Conservation (phyloP, 768 basidiomycete species). For the Collybiopsis luxurians region DNA sequence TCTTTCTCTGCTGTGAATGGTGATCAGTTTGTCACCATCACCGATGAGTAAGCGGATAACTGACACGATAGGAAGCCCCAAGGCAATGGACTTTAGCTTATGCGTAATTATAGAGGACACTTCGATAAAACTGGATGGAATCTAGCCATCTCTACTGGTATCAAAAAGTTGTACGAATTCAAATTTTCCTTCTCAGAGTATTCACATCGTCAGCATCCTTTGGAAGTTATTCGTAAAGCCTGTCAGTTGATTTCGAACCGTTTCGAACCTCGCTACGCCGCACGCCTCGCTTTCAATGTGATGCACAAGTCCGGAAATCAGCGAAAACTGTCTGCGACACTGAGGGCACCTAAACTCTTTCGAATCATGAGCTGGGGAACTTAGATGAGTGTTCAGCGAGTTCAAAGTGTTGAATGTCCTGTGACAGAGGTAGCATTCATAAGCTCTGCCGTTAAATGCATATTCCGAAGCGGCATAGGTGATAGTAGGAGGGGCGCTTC, state of each 20-base stretch:
- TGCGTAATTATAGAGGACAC: too few relatives aligned
- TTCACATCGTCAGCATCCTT: constrained; percentile 15
- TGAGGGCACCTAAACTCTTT: constrained; percentile 43
- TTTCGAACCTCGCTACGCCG: constrained; percentile 27
- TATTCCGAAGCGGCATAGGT: constrained; percentile 29
- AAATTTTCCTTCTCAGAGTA: neutral
- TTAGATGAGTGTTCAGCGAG: constrained; percentile 32
- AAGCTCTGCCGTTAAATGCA: constrained; percentile 37
- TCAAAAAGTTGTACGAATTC: too few relatives aligned
- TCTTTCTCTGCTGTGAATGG: too few relatives aligned
- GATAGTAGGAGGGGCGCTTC: constrained; percentile 7
- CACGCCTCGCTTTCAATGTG: constrained; percentile 43
- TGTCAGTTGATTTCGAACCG: constrained; percentile 25
- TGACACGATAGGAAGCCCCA: too few relatives aligned
- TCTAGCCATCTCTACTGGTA: too few relatives aligned
- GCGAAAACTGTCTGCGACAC: constrained; percentile 31
- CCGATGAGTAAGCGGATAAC: too few relatives aligned
- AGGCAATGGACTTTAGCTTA: too few relatives aligned
- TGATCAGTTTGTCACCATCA: too few relatives aligned
- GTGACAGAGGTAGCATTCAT: constrained; percentile 40
- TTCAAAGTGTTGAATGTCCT: constrained; percentile 26
- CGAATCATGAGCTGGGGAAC: constrained; percentile 33
- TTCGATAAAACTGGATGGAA: too few relatives aligned
- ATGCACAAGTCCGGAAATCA: constrained; percentile 39
- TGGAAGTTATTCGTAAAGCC: constrained; percentile 27